A percentile compares a stretch with the other conserved stretches of the same genome.
Conservation (phyloP, 768 basidiomycete species). For the Suillus tomentosus region DNA sequence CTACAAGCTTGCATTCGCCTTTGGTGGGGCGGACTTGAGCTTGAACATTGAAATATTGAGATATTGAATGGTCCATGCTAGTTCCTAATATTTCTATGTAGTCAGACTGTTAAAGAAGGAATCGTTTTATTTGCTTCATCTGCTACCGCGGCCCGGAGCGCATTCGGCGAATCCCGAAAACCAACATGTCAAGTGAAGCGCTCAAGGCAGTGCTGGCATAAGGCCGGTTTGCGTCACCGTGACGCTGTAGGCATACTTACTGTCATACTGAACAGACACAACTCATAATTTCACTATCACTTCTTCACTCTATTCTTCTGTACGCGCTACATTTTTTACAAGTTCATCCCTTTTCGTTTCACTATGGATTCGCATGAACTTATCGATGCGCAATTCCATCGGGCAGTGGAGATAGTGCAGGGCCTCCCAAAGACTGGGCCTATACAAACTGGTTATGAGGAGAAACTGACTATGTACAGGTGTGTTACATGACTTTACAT, state of each 20-base stretch:
- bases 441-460: constrained; percentile 94
- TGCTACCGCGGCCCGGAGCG: background rate
- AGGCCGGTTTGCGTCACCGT: background rate
- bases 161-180: background rate
- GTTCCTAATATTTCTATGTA: no score
- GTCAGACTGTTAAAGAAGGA: background rate
- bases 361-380: constrained; percentile 60
- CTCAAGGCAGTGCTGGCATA: background rate
- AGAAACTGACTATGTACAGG: constrained; percentile 94
- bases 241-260: background rate
- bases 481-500: constrained; percentile 30
- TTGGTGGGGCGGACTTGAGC: no score
- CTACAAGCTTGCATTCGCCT: no score
- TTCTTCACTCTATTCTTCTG: background rate
- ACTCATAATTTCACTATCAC: background rate
- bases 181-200: background rate
- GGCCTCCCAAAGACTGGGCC: constrained; percentile 90
- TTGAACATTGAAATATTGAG: no score
- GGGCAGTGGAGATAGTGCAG: constrained; percentile 94
- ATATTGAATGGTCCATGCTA: no score
- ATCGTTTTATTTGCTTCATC: no score
- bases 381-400: constrained; percentile 85
- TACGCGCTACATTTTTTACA: background rate
- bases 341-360: background rate
- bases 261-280: background rate